Conservation (phyloP, 139 green algal genomes). For the Coelastrella sp. region DNA sequence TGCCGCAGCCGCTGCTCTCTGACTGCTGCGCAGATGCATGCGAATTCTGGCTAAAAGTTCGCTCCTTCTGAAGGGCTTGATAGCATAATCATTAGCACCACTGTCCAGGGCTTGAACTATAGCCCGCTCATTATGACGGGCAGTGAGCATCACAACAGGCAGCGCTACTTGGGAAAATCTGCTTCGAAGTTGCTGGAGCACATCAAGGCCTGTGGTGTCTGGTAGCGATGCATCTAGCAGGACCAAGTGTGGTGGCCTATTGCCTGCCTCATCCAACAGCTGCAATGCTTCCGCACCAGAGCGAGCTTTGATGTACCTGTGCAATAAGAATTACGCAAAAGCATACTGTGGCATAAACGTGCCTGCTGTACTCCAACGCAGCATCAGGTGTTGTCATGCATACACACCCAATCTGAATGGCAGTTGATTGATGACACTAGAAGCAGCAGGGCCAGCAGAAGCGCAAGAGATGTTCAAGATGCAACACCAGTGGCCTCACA, state of each 20-base stretch:
- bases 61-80: conserved; percentile 64
- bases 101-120: conserved; percentile 60
- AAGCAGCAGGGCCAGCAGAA: too few species aligned
- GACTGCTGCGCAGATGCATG: conserved; percentile 59
- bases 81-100: conserved; percentile 67
- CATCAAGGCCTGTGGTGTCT: conserved; percentile 57
- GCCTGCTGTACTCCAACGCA: too few species aligned
- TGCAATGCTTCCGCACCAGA: conserved; percentile 49
- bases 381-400: too few species aligned
- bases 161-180: conserved; percentile 52
- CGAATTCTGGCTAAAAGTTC: conserved; percentile 67
- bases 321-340: neutral
- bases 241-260: conserved; percentile 55
- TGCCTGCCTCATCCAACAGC: conserved; percentile 25
- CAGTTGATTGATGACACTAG: too few species aligned
- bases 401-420: too few species aligned
- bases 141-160: conserved; percentile 66
- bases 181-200: conserved; percentile 48
- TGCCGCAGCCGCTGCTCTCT: neutral
- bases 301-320: conserved; percentile 51
- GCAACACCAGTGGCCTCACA: too few species aligned
- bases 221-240: conserved; percentile 61
- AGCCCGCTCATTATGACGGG: conserved; percentile 54
- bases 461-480: too few species aligned
- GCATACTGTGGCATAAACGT: too few species aligned